These are phyloP conservation scores for Paraphoma sp. DNA, from an alignment of 2,329 filamentous ascomycete genomes.

Conservation along the genomic window DNA sequence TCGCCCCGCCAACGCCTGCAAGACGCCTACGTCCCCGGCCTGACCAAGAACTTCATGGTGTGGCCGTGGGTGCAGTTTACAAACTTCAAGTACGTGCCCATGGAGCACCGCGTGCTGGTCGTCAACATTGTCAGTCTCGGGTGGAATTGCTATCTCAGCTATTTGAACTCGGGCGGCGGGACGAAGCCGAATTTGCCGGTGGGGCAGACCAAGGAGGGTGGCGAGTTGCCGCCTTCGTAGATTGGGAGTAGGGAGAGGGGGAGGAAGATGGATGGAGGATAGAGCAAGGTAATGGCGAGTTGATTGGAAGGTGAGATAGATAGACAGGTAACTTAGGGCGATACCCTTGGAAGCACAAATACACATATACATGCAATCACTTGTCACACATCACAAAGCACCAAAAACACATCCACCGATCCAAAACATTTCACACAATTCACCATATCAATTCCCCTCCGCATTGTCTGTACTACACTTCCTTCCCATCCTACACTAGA, in stretches of 20 bases:
- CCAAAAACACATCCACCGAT: too few species aligned
- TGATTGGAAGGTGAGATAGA: neutral
- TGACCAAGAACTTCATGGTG: slow-evolving; percentile 84
- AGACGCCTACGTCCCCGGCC: slow-evolving; percentile 72
- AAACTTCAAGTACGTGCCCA: slow-evolving; percentile 87
- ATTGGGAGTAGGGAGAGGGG: neutral
- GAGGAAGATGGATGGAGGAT: neutral
- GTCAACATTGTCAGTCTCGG: slow-evolving; percentile 73
- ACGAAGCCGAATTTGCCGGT: slow-evolving; percentile 12
- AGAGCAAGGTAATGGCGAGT: neutral
- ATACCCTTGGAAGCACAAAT: neutral
- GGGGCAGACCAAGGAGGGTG: slow-evolving; percentile 30
- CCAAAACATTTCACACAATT: neutral
- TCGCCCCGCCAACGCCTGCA: slow-evolving; percentile 71
- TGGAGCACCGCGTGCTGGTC: slow-evolving; percentile 82
- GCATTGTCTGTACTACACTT: too few species aligned
- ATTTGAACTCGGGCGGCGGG: slow-evolving; percentile 43
- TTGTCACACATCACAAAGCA: too few species aligned
- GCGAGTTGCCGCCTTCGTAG: slow-evolving; percentile 35
- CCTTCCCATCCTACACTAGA: neutral
- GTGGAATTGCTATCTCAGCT: slow-evolving; percentile 53
- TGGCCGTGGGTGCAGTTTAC: slow-evolving; percentile 86
- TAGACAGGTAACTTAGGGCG: neutral
- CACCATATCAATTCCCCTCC: neutral
- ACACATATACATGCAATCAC: neutral